Evolutionary conservation across 2,329 filamentous ascomycete species (phyloP), one percentile per base, ranked within the genome.

Genomic region (Sarocladium kiliense): DNA sequence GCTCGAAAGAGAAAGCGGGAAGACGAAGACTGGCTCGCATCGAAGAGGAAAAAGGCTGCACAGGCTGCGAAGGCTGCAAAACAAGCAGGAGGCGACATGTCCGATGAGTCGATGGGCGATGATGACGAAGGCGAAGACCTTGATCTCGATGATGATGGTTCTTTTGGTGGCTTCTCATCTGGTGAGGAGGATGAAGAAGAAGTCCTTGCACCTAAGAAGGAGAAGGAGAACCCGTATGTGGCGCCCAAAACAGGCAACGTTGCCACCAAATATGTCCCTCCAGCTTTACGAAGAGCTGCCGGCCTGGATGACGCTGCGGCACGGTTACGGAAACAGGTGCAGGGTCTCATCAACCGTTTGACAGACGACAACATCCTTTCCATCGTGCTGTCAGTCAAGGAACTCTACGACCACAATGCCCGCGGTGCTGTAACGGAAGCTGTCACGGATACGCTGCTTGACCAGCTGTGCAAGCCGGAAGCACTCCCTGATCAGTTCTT

Each of bases 301-400:
- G 77, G 80, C 1, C 85, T 89, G 59, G 78, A 81, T 1, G 88
- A 95, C 67, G 75, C 80, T 41, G 75, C 88, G 49, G 77, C 77
- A 12, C 85, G 88, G 37, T 74, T 99, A 51, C 85, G 85, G 57
- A 84, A 90, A 58, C 90, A 95, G 65, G 78, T 90, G 0, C 91
- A 97, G 67, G 93, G 94, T 65, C 79, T 94, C 18, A 80, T 99
- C 66, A 99, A 99, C 70, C 87, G 93, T 66, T 78, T 99, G 30
- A 97, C 94, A 0, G 93, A 97, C 66, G 85, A 91, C 36, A 97
- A 94, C 63, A 77, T 99, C 59, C 71, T 96, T 5, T 88, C 89
- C 2, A 96, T 97, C 54, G 74, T 97, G 3, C 81, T 82, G 42
- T 88, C 95, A 18, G 79, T 96, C 30, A 91, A 96, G 65, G 84